phyloP scores from a whole-genome alignment of 1,139 yeast genomes.

The Pneumocystis carinii region DNA sequence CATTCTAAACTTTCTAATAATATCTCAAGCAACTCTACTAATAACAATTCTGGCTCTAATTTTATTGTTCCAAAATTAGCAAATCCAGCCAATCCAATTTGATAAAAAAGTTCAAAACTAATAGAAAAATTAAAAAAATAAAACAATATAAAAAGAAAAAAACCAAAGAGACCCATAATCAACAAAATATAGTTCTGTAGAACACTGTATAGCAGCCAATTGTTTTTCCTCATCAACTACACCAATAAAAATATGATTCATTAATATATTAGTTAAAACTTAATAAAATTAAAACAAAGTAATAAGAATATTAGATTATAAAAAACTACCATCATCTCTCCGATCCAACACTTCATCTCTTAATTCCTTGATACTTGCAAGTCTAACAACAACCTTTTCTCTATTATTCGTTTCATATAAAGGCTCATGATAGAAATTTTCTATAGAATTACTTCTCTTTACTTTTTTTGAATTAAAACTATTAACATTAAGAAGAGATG shows the following conservation, averaged over 20 bases:
- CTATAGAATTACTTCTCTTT: background rate
- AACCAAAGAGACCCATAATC: conserved; percentile 55
- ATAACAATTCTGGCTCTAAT: conserved; percentile 25
- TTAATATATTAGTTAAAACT: conserved; percentile 50
- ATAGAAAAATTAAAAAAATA: background rate
- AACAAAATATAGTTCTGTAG: conserved; percentile 56
- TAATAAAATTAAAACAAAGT: conserved; percentile 30
- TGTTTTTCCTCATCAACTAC: conserved; percentile 58
- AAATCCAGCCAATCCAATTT: conserved; percentile 61
- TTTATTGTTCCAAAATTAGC: conserved; percentile 60
- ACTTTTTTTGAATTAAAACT: background rate
- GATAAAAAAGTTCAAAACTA: conserved; percentile 59
- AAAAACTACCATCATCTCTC: background rate
- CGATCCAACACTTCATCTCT: background rate
- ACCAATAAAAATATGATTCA: conserved; percentile 65
- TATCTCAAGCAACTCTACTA: conserved; percentile 24
- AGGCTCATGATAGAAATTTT: background rate
- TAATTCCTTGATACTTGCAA: conserved; percentile 41
- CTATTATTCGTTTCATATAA: conserved; percentile 8
- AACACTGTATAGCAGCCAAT: conserved; percentile 69
- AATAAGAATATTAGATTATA: background rate
- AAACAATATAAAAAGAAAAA: background rate
- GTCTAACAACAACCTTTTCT: conserved; percentile 14
- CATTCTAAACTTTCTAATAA: conserved; percentile 17
- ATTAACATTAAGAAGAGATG: background rate